phyloP scores from a whole-genome alignment of 163 green algal species.

The Scenedesmus sp. region DNA sequence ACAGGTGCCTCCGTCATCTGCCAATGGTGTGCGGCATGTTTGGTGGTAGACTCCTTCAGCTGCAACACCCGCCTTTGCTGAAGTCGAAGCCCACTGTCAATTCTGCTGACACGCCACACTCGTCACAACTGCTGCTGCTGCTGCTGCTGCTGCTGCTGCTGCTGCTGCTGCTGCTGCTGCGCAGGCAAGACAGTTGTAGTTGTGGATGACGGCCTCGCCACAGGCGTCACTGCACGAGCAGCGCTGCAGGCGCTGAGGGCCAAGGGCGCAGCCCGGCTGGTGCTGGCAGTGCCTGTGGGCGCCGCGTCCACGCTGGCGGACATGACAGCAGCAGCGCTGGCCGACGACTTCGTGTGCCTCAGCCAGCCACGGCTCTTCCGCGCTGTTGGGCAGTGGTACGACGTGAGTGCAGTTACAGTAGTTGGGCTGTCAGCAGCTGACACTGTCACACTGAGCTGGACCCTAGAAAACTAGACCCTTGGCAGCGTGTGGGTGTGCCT shows the following conservation, averaged over 20 bases:
- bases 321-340: neutral
- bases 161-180: neutral
- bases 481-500: neutral
- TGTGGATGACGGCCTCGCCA: slow-evolving; percentile 53
- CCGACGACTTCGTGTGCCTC: slow-evolving; percentile 42
- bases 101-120: neutral
- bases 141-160: neutral
- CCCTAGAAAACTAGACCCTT: neutral
- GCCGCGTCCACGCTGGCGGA: neutral
- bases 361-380: slow-evolving; percentile 23
- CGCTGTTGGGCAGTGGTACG: slow-evolving; percentile 42
- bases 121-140: neutral
- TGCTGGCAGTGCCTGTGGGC: slow-evolving; percentile 50
- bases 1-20: too few species aligned
- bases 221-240: slow-evolving; percentile 43
- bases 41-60: too few species aligned
- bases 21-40: too few species aligned
- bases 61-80: too few species aligned
- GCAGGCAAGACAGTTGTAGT: slow-evolving; percentile 44
- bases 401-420: neutral
- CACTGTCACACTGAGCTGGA: neutral
- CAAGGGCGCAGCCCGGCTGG: neutral
- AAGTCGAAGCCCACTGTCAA: neutral
- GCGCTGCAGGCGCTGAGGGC: slow-evolving; percentile 30
- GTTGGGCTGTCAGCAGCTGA: neutral